Percentiles rank a stretch among this genome's conserved stretches.
Conservation (phyloP, 129 eudicot genomes). For the Flaveria linearis region DNA sequence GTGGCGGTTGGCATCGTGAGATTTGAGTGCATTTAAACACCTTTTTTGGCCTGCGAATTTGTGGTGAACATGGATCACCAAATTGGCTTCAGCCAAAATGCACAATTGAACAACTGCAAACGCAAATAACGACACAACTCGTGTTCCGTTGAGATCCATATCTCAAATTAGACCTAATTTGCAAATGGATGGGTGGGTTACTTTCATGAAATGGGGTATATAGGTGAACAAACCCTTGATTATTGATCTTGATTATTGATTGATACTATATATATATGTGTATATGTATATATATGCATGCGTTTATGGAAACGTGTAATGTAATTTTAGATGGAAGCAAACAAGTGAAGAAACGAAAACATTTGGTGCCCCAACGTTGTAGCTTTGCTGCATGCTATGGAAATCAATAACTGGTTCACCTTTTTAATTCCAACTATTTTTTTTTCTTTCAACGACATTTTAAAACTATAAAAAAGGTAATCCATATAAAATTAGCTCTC, state of each 20-base stretch:
- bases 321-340: not conserved
- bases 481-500: no score
- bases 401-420: no score
- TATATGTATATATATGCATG: no score
- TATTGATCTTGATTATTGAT: no score
- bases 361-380: not conserved
- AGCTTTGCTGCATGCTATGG: no score
- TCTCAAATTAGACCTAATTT: constrained; percentile 2
- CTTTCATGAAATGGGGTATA: no score
- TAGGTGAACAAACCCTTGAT: no score
- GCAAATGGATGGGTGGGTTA: not conserved
- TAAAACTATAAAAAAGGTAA: no score
- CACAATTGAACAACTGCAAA: constrained; percentile 28
- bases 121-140: constrained; percentile 21
- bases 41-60: constrained; percentile 48
- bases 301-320: not conserved
- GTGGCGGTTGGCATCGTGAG: constrained; percentile 59
- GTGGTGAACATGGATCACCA: constrained; percentile 64
- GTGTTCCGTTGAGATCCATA: constrained; percentile 36
- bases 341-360: not conserved
- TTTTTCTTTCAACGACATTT: no score
- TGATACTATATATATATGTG: no score
- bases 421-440: no score
- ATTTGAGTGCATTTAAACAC: constrained; percentile 39
- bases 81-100: constrained; percentile 38